Base-by-base conservation (phyloP, 2,329 filamentous ascomycete genomes). In the Helminthosporium solani region DNA sequence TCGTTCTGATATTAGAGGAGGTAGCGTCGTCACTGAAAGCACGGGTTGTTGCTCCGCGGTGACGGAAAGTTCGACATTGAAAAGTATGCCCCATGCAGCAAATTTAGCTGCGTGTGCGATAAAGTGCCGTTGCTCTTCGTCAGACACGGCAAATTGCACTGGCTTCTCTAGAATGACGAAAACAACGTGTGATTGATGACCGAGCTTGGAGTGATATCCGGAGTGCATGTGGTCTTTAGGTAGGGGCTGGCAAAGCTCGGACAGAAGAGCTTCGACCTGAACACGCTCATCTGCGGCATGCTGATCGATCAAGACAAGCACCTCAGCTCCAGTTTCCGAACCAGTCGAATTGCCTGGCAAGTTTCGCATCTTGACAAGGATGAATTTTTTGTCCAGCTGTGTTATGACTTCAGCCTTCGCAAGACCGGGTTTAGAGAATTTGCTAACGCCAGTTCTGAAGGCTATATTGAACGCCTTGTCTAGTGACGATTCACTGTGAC, bases 241-340 rank as follows among this genome's bases (percentile, higher is more conserved):
- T 6, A 44, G 15, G 23, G 63, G 64, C 5, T 50, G 50, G 56
- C 77, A 83, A 25, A 87, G 70, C 2, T 82, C 76, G 19, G 63
- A 51, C 64, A 95, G 83, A 1, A 99, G 75, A 0, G 69, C 65
- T 64, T 99, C 94, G 1, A 97, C 80, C 1, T 85, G 84, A 52
- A 87, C 84, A 36, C 94, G 81, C 72, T 99, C 94, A 64, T 96
- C 92, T 2, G 91, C 94, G 1, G 94, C 94, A 64, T 99, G 94
- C 62, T 99, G 94, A 61, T 99, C 94, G 5, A 96, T 78, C 31
- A 96, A 75, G 0, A 95, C 78, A 3, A 97, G 72, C 1, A 83
- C 56, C 2, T 64, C 52, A 12, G 20, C 7, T 7, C 16, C n/a
- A 14, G 31, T 47, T 20, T 35, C 42, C 7, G 34, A 28, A 34